phyloP scores from a whole-genome alignment of 495 filamentous ascomycete species.

The Niebla homalea region DNA sequence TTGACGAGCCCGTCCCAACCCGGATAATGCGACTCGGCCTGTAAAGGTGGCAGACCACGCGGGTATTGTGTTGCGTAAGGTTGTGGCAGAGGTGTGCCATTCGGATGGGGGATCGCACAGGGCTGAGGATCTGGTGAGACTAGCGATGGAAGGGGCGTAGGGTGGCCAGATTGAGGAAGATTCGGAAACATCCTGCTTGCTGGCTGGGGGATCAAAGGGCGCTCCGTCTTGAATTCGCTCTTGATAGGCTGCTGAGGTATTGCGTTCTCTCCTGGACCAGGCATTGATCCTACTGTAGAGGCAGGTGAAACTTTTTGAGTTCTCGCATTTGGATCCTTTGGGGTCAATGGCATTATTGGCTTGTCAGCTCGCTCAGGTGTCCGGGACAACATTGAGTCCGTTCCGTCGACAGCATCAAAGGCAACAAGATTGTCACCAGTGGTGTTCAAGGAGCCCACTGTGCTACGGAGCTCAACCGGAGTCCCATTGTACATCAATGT shows the following conservation, averaged over 20 bases:
- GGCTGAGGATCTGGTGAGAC: too few species aligned
- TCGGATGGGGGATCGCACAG: too few species aligned
- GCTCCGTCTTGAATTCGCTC: background rate
- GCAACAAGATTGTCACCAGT: conserved; percentile 21
- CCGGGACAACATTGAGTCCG: background rate
- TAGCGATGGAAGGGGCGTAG: background rate
- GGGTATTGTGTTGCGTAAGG: too few species aligned
- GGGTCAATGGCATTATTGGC: background rate
- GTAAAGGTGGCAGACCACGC: too few species aligned
- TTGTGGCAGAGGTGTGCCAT: too few species aligned
- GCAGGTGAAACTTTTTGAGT: background rate
- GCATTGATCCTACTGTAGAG: background rate
- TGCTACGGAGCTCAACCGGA: conserved; percentile 11
- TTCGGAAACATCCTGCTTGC: background rate
- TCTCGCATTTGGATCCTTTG: background rate
- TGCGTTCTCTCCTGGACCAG: background rate
- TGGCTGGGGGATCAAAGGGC: background rate
- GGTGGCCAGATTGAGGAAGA: background rate
- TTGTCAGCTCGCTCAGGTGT: background rate
- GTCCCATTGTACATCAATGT: conserved; percentile 12
- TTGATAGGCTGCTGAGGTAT: background rate
- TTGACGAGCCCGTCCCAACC: too few species aligned
- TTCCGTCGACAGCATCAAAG: conserved; percentile 17
- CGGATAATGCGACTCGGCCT: too few species aligned
- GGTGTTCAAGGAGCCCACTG: conserved; percentile 15